Evolutionary conservation across 148 eudicot species (phyloP), one percentile per base, ranked within the genome.

Genomic region (Nepenthes gracilis): DNA sequence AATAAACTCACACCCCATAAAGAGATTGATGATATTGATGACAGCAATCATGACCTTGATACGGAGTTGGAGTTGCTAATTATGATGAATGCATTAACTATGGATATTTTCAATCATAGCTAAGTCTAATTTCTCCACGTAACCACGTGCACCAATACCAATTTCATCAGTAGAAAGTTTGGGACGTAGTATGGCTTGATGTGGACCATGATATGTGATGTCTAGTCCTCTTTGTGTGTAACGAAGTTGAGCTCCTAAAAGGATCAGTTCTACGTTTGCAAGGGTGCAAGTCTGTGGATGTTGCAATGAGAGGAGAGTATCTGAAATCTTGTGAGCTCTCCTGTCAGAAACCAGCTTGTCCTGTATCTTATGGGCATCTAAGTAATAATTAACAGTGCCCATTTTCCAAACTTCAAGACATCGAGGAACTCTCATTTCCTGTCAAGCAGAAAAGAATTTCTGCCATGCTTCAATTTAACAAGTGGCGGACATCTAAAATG

Each of bases 211-310:
- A 68, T 65, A 91, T 9, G 97, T 91, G 64, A 85, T 73, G 55
- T 91, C 93, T 47, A 96, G 95, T 59, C 97, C 96, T 60, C 97
- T 75, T 68, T 83, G 80, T 10, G 96, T 85, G 56, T 85, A 87
- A 77, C 87, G 86, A 70, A 91, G 90, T 47, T 85, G 83, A 32
- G 87, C 96, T 55, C 97, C 97, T 63, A 91, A 76, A 87, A 67
- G 87, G 85, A 67, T 82, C 87, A 0, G 97, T 91, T 61, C 76
- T 76, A 58, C 97, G 81, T 74, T 91, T 91, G 35, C 97, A 43
- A 91, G 85, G 5, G 96, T 91, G 68, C 85, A 91, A 5, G 97
- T 92, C 12, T 83, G 97, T 43, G 94, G 96, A 57, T 91, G 97
- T 61, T 88, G 96, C 67, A 92, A 67, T 54, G 90, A 81, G 15